Evolutionary conservation across 202 grass and related monocot species (phyloP).

Genomic region (Zoysia matrella): DNA sequence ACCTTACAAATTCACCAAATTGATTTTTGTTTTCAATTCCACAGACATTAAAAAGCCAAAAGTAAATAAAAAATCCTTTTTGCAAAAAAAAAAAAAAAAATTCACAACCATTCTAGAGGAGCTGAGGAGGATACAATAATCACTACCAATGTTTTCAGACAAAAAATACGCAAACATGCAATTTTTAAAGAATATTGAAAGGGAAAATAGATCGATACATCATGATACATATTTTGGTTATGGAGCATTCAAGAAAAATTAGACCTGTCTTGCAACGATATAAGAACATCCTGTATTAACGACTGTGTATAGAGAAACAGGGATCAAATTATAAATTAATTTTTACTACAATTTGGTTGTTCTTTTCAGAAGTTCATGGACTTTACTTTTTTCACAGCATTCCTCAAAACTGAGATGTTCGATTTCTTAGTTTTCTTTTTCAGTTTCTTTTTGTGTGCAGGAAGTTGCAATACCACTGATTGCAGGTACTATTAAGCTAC

Average conservation of each 20-base stretch:
- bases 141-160: neutral
- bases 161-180: neutral
- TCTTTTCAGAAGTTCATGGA: neutral
- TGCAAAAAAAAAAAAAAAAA: neutral
- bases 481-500: neutral
- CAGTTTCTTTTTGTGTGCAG: neutral
- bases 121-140: constrained; percentile 7
- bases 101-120: too few species aligned
- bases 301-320: neutral
- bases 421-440: neutral
- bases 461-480: neutral
- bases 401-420: neutral
- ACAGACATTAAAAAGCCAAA: neutral
- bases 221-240: neutral
- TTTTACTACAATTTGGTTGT: constrained; percentile 14
- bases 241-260: neutral
- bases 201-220: neutral
- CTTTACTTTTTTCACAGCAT: neutral
- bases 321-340: neutral
- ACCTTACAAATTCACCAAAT: constrained; percentile 65
- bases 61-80: neutral
- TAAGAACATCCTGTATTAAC: neutral
- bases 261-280: neutral
- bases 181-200: neutral
- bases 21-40: constrained; percentile 12